Evolutionary conservation across 2,329 filamentous ascomycete genomes (phyloP).

Genomic region (Daldinia sp.): DNA sequence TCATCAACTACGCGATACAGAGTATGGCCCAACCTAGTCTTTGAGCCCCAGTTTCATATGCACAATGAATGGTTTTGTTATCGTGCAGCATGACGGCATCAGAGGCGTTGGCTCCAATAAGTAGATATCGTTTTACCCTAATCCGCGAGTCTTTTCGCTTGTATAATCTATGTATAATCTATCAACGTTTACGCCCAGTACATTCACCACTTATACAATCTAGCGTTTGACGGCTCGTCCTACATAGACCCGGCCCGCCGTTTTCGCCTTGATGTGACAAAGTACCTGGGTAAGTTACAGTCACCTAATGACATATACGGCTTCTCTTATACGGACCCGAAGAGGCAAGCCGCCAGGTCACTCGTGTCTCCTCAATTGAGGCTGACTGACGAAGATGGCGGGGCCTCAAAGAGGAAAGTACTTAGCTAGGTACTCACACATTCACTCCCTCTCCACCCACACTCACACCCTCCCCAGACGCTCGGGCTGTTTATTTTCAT

Average conservation of each 20-base stretch:
- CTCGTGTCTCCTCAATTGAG: constrained; percentile 33
- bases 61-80: constrained; percentile 33
- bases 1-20: constrained; percentile 17
- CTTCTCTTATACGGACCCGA: constrained; percentile 13
- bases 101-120: constrained; percentile 16
- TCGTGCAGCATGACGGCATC: constrained; percentile 34
- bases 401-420: constrained; percentile 34
- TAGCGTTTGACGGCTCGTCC: constrained; percentile 10
- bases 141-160: neutral
- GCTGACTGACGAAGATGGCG: constrained; percentile 37
- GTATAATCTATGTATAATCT: constrained; percentile 13
- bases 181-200: neutral
- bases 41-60: constrained; percentile 33
- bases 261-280: constrained; percentile 12
- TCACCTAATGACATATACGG: constrained; percentile 21
- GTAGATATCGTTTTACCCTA: neutral
- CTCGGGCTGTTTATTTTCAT: constrained; percentile 31
- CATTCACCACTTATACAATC: constrained; percentile 2
- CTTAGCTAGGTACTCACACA: constrained; percentile 19
- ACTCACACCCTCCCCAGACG: constrained; percentile 39
- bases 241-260: constrained; percentile 22
- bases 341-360: constrained; percentile 32
- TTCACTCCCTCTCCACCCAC: constrained; percentile 37
- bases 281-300: neutral
- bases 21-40: no score